phyloP scores from a whole-genome alignment of 768 basidiomycete genomes.

The Cytidiella melzeri region DNA sequence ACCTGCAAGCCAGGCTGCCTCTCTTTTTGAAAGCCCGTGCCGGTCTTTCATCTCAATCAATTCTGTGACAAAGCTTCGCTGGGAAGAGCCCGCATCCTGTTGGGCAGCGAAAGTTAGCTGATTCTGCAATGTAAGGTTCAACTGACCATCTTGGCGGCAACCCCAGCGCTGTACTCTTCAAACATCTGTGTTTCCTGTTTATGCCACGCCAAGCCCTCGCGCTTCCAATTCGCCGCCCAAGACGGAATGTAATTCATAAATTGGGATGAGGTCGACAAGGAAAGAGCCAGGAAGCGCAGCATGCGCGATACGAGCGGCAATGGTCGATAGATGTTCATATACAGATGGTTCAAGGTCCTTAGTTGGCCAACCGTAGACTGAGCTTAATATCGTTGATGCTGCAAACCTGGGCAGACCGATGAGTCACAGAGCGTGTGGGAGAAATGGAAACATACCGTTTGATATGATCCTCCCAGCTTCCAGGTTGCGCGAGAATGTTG shows the following conservation, averaged over 20 bases:
- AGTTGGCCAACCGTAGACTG: too few species aligned
- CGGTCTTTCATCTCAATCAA: too few species aligned
- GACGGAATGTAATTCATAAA: conserved; percentile 43
- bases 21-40: not conserved
- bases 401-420: not conserved
- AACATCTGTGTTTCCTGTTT: not conserved
- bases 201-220: not conserved
- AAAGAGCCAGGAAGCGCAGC: conserved; percentile 28
- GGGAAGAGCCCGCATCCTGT: too few species aligned
- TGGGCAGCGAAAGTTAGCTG: too few species aligned
- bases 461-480: conserved; percentile 25
- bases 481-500: conserved; percentile 36
- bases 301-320: too few species aligned
- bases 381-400: not conserved
- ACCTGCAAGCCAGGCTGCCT: not conserved
- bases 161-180: not conserved
- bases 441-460: conserved; percentile 28
- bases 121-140: too few species aligned
- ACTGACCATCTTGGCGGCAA: not conserved
- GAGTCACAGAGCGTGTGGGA: too few species aligned
- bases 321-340: too few species aligned
- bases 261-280: too few species aligned
- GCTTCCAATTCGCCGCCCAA: conserved; percentile 20
- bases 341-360: too few species aligned
- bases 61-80: too few species aligned